Evolutionary conservation across 352 stramenopile species (phyloP).

Genomic region (Phytophthora fragariae): DNA sequence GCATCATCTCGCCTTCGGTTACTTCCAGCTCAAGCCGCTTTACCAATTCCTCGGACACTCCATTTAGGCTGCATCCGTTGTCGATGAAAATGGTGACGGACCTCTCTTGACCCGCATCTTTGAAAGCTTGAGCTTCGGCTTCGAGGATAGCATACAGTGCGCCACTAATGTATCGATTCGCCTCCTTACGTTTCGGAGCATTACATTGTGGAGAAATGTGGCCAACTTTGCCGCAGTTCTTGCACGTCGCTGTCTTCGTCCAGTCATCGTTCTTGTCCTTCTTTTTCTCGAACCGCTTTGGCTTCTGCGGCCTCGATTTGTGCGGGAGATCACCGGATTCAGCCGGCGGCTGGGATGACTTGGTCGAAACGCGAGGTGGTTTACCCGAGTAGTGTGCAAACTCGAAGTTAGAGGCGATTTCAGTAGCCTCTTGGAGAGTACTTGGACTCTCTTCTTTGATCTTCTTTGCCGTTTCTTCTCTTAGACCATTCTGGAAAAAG

Average conservation of each 20-base stretch:
- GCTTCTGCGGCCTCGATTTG: no score
- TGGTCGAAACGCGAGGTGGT: background rate
- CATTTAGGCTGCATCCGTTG: slow-evolving; percentile 23
- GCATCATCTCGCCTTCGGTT: no score
- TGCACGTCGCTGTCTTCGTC: slow-evolving; percentile 26
- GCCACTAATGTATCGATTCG: slow-evolving; percentile 1
- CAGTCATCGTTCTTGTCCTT: slow-evolving; percentile 3
- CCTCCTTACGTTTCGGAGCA: no score
- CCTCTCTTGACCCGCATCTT: slow-evolving; percentile 3
- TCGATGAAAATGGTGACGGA: slow-evolving; percentile 19
- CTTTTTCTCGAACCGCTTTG: slow-evolving; percentile 7
- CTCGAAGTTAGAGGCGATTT: slow-evolving; percentile 18
- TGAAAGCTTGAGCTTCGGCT: slow-evolving; percentile 16
- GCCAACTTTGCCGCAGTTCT: background rate
- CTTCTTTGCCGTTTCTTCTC: slow-evolving; percentile 23
- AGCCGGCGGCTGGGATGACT: background rate
- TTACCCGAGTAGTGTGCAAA: slow-evolving; percentile 25
- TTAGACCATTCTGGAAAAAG: slow-evolving; percentile 28
- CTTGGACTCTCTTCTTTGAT: background rate
- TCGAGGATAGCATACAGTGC: slow-evolving; percentile 8
- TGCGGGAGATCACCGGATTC: background rate
- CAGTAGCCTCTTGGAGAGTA: no score
- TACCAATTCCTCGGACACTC: slow-evolving; percentile 18
- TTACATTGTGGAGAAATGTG: no score
- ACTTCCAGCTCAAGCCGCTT: slow-evolving; percentile 5